These are phyloP conservation scores for Cladosporium velox DNA, from an alignment of 2,329 filamentous ascomycete species.

Conservation along the genomic window DNA sequence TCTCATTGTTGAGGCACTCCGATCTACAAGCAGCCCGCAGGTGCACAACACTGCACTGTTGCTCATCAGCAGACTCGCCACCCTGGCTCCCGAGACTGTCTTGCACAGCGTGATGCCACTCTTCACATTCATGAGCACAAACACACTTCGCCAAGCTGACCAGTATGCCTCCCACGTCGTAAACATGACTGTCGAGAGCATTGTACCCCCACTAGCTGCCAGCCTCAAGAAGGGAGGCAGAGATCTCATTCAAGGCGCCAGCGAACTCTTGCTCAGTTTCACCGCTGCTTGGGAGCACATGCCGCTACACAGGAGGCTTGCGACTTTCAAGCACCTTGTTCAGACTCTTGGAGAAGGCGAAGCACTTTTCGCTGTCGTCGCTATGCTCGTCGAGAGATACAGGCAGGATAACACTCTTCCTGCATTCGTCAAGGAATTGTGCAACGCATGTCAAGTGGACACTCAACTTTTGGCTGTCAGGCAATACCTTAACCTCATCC, in stretches of 20 bases:
- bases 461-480: constrained; percentile 73
- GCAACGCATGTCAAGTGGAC: constrained; percentile 70
- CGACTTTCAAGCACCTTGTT: constrained; percentile 80
- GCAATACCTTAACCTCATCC: constrained; percentile 73
- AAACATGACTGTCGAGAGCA: constrained; percentile 87
- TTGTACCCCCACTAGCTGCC: constrained; percentile 86
- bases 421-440: constrained; percentile 73
- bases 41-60: constrained; percentile 91
- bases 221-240: constrained; percentile 78
- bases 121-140: constrained; percentile 96
- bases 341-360: constrained; percentile 83
- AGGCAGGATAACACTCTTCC: constrained; percentile 72
- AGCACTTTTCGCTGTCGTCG: constrained; percentile 82
- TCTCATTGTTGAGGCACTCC: constrained; percentile 84
- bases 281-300: constrained; percentile 96
- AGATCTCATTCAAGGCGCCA: constrained; percentile 76
- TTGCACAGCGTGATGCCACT: constrained; percentile 98
- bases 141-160: constrained; percentile 86
- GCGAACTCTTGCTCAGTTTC: constrained; percentile 91
- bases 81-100: constrained; percentile 84
- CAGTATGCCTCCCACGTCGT: constrained; percentile 97
- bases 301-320: constrained; percentile 78
- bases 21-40: constrained; percentile 86
- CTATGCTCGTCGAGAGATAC: constrained; percentile 89
- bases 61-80: constrained; percentile 81